phyloP scores from a whole-genome alignment of 306 rosid genomes.

The Dryas alaskensis region DNA sequence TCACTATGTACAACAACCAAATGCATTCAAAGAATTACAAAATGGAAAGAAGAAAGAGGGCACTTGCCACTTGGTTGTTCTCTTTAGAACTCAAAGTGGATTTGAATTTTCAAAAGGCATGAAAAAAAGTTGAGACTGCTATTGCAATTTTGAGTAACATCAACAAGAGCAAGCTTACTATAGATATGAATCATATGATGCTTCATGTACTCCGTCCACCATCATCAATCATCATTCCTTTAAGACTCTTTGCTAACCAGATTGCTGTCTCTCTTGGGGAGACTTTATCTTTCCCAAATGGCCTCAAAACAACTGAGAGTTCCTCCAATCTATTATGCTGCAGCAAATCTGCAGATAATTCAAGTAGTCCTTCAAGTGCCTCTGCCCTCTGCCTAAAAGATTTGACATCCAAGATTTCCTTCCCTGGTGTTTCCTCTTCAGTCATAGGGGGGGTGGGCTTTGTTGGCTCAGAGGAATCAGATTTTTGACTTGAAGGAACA shows the following conservation, averaged over 20 bases:
- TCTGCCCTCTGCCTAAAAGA: conserved; percentile 95
- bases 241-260: conserved; percentile 96
- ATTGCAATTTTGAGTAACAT: conserved; percentile 30
- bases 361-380: conserved; percentile 95
- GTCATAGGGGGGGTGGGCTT: conserved; percentile 37
- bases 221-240: conserved; percentile 93
- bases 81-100: conserved; percentile 39
- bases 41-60: conserved; percentile 22
- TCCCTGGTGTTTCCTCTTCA: conserved; percentile 64
- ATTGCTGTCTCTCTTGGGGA: conserved; percentile 99
- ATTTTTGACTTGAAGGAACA: conserved; percentile 37
- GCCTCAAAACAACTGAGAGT: conserved; percentile 85
- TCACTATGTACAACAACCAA: conserved; percentile 79
- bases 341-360: conserved; percentile 88
- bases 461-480: conserved; percentile 46
- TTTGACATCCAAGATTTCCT: conserved; percentile 73
- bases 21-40: conserved; percentile 68
- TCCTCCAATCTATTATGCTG: conserved; percentile 86
- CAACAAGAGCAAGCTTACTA: conserved; percentile 33
- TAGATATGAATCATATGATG: conserved; percentile 1
- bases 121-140: conserved; percentile 29
- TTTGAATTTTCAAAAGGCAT: conserved; percentile 30
- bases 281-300: conserved; percentile 92
- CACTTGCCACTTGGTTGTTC: conserved; percentile 31
- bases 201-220: conserved; percentile 56